Conservation (phyloP, 2,329 filamentous ascomycete species). For the Amesomyces nigricolor region DNA sequence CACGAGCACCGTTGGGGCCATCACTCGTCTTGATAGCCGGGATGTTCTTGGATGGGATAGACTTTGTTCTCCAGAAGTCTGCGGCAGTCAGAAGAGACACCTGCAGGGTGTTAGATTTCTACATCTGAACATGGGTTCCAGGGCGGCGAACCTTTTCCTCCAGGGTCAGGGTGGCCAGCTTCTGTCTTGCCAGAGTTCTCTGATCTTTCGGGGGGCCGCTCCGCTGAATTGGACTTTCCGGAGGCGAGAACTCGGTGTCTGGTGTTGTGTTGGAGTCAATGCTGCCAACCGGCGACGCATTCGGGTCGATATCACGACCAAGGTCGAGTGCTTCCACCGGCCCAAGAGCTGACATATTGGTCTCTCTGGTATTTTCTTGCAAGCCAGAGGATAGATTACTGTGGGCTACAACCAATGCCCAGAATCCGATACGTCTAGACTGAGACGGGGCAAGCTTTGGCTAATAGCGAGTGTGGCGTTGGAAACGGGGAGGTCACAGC, state of each 20-base stretch:
- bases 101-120: slow-evolving; percentile 31
- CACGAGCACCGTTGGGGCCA: slow-evolving; percentile 65
- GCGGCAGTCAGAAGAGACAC: slow-evolving; percentile 55
- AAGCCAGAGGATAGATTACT: not conserved
- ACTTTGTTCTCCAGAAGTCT: slow-evolving; percentile 65
- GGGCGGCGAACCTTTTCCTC: slow-evolving; percentile 49
- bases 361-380: not conserved
- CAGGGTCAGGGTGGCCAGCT: slow-evolving; percentile 46
- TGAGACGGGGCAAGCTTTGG: not conserved
- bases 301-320: slow-evolving; percentile 32
- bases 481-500: slow-evolving; percentile 9
- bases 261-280: slow-evolving; percentile 41
- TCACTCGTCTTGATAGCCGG: slow-evolving; percentile 62
- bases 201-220: slow-evolving; percentile 33
- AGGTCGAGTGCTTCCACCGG: slow-evolving; percentile 29
- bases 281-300: slow-evolving; percentile 34
- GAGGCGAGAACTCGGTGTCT: slow-evolving; percentile 45
- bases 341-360: slow-evolving; percentile 23
- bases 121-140: not conserved
- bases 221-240: slow-evolving; percentile 38
- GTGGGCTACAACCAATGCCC: not conserved
- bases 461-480: not conserved
- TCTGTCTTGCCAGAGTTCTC: slow-evolving; percentile 41
- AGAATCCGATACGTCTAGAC: not conserved
- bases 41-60: slow-evolving; percentile 57